Evolutionary conservation across 805 yeast genomes (phyloP), one percentile per base, ranked within the genome.

Genomic region (Danielozyma ontarioensis): DNA sequence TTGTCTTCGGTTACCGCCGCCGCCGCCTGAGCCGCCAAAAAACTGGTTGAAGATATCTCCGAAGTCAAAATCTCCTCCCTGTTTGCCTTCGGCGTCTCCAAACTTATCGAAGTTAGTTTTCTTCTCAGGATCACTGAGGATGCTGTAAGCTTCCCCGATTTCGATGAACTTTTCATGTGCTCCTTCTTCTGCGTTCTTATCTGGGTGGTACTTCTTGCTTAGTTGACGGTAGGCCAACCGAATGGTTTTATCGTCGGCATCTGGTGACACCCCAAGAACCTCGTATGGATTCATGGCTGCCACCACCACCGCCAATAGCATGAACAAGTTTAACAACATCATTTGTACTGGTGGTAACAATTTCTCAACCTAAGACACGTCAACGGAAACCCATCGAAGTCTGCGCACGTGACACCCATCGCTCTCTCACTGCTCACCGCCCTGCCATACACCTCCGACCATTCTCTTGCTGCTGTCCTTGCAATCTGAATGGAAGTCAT

Each of bases 91-190:
- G 2, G 81, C 81, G 25, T 82, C 82, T 19, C 98, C 98, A 49
- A 67, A 83, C 30, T 68, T 65, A 56, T 89, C 95, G 56, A 79
- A 89, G 10, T 77, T 67, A 17, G 66, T 48, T 39, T 82, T 72
- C 57, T 84, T 83, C 36, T 83, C 85, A 4, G 72, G 54, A 53
- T 87, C 86, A 43, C 77, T 72, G 40, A 88, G 69, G 10, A 87
- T 83, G 35, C 88, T 96, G 56, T 90, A 90, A 0, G 97, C 97
- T 51, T 83, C 95, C 12, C 95, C 95, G 18, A 93, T 74, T 58
- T 88, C 95, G 32, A 93, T 80, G 55, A 89, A 93, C 59, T 76
- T 80, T 31, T 83, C 80, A 44, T 85, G 88, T 1, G 97, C 95
- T 18, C 74, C 82, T 6, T 85, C 87, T 46, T 81, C 76, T 5